phyloP scores from a whole-genome alignment of 441 rosid genomes.

The Brassica hybrid region DNA sequence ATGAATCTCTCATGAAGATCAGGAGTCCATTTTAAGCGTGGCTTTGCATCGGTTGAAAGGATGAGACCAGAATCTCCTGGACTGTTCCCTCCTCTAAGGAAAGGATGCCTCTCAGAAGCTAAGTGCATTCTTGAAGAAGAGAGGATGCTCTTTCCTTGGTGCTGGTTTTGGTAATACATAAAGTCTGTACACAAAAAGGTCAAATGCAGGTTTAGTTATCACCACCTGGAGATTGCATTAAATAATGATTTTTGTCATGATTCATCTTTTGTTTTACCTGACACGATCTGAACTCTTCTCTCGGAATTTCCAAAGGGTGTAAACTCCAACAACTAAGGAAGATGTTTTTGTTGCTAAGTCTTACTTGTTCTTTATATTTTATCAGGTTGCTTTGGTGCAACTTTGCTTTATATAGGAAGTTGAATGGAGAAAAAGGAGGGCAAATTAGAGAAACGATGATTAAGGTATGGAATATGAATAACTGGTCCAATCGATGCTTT shows the following conservation, averaged over 20 bases:
- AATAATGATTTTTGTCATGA: neutral
- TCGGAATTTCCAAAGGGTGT: neutral
- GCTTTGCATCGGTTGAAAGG: constrained; percentile 97
- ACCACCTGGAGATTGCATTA: neutral
- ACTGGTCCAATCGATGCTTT: constrained; percentile 61
- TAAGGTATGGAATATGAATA: constrained; percentile 75
- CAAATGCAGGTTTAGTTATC: neutral
- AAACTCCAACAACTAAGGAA: constrained; percentile 37
- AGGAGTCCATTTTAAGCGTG: constrained; percentile 91
- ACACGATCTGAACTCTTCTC: neutral
- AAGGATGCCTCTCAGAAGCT: constrained; percentile 47
- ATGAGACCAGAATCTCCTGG: constrained; percentile 91
- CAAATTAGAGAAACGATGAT: constrained; percentile 34
- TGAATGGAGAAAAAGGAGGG: constrained; percentile 24
- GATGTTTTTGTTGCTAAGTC: constrained; percentile 40
- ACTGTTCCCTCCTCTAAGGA: constrained; percentile 84
- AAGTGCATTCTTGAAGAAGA: constrained; percentile 76
- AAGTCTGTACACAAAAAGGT: constrained; percentile 42
- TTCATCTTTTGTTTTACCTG: too few species aligned
- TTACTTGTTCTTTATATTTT: constrained; percentile 42
- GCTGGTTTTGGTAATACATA: constrained; percentile 81
- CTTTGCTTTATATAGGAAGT: constrained; percentile 67
- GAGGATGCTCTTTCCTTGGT: constrained; percentile 75
- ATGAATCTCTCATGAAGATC: constrained; percentile 94
- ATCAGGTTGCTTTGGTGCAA: constrained; percentile 40